Evolutionary conservation across 257 asterid species (phyloP).

Genomic region (Phtheirospermum japonicum): DNA sequence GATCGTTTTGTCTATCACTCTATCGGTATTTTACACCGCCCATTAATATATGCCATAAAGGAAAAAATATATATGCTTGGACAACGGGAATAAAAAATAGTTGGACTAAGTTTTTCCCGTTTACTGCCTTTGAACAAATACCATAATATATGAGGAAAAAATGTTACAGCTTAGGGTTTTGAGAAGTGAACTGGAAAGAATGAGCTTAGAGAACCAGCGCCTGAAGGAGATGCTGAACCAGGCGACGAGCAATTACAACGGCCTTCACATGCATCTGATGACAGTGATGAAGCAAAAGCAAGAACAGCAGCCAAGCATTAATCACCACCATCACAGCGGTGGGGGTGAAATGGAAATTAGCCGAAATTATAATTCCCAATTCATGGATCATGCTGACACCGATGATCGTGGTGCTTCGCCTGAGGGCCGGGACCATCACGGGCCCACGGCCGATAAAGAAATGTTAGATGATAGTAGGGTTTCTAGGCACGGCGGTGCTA

Average conservation of each 20-base stretch:
- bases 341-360: slow-evolving; percentile 24
- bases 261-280: slow-evolving; percentile 54
- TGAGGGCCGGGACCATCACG: slow-evolving; percentile 6
- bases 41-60: too few species aligned
- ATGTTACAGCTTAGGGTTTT: slow-evolving; percentile 43
- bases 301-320: slow-evolving; percentile 17
- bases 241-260: slow-evolving; percentile 44
- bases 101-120: too few species aligned
- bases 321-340: slow-evolving; percentile 13
- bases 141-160: too few species aligned
- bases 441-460: slow-evolving; percentile 38
- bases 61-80: too few species aligned
- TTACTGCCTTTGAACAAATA: too few species aligned
- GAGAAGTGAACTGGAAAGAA: slow-evolving; percentile 51
- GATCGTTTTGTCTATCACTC: too few species aligned
- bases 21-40: too few species aligned
- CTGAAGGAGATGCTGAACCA: slow-evolving; percentile 53
- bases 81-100: too few species aligned
- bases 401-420: too few species aligned
- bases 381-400: slow-evolving; percentile 4
- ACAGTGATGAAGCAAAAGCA: slow-evolving; percentile 35
- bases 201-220: slow-evolving; percentile 53
- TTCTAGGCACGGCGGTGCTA: slow-evolving; percentile 39
- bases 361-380: too few species aligned
- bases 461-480: slow-evolving; percentile 37